Evolutionary conservation across 2,329 filamentous ascomycete genomes (phyloP).

Genomic region (Sarocladium brachiariae): DNA sequence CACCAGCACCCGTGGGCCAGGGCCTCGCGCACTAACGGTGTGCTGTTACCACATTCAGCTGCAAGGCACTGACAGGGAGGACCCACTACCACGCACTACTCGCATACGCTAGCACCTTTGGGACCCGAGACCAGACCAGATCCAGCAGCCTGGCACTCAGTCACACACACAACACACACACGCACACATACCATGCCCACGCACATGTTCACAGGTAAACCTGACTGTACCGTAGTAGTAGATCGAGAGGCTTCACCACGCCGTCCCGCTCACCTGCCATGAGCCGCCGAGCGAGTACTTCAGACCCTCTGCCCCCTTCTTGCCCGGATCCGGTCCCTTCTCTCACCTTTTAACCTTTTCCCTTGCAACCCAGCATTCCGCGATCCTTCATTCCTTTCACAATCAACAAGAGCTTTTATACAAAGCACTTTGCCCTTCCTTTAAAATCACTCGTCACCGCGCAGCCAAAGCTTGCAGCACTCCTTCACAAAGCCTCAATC

Average conservation of each 20-base stretch:
- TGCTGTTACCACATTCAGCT: too few relatives aligned
- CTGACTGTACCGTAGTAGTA: too few relatives aligned
- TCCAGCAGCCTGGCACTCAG: not conserved
- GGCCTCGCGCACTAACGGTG: too few relatives aligned
- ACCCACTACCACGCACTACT: too few relatives aligned
- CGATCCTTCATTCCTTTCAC: slow-evolving; percentile 16
- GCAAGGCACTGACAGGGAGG: too few relatives aligned
- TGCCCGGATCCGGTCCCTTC: slow-evolving; percentile 10
- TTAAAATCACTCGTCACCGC: slow-evolving; percentile 15
- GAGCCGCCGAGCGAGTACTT: not conserved
- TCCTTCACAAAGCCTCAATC: slow-evolving; percentile 25
- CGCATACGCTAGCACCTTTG: too few relatives aligned
- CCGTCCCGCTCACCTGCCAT: slow-evolving; percentile 7
- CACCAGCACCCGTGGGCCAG: too few relatives aligned
- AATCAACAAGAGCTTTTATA: not conserved
- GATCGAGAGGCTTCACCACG: too few relatives aligned
- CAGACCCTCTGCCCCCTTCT: slow-evolving; percentile 1
- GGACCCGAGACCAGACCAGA: not conserved
- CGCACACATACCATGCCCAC: not conserved
- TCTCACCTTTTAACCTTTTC: slow-evolving; percentile 15
- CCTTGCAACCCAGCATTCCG: slow-evolving; percentile 11
- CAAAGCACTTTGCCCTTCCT: slow-evolving; percentile 17
- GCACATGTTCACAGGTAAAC: too few relatives aligned
- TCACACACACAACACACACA: not conserved
- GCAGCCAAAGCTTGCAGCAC: slow-evolving; percentile 27